Conservation (phyloP, 306 rosid genomes). For the Arachis stenosperma region DNA sequence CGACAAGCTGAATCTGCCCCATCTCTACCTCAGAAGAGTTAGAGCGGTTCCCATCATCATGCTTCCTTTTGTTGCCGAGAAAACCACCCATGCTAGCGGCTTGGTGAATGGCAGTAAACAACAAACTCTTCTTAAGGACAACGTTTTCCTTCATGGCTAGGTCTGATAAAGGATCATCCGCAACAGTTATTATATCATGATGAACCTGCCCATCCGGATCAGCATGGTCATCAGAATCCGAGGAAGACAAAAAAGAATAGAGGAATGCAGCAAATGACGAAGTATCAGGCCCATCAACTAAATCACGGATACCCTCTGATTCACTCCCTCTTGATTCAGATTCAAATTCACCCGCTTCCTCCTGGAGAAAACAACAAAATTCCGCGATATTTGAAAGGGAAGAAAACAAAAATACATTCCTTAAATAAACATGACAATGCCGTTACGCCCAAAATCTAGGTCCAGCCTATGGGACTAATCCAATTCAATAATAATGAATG, state of each 20-base stretch:
- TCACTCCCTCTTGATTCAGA: slow-evolving; percentile 45
- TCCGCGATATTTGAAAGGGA: background rate
- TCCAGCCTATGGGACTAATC: background rate
- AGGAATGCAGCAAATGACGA: slow-evolving; percentile 88
- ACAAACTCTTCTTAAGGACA: slow-evolving; percentile 58
- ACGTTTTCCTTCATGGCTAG: slow-evolving; percentile 50
- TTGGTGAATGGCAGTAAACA: slow-evolving; percentile 60
- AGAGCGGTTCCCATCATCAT: slow-evolving; percentile 41
- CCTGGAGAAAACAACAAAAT: slow-evolving; percentile 50
- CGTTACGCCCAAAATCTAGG: background rate
- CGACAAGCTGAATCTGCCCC: slow-evolving; percentile 44
- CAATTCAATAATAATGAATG: slow-evolving; percentile 1
- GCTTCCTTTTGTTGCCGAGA: slow-evolving; percentile 47
- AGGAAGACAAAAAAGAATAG: slow-evolving; percentile 67
- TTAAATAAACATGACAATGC: background rate
- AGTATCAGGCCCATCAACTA: slow-evolving; percentile 84
- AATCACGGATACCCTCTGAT: slow-evolving; percentile 40
- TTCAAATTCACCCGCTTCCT: slow-evolving; percentile 37
- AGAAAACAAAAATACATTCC: background rate
- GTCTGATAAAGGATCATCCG: slow-evolving; percentile 30
- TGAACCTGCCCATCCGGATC: slow-evolving; percentile 40
- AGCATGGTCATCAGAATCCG: slow-evolving; percentile 53
- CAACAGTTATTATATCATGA: slow-evolving; percentile 35
- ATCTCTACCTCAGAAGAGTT: slow-evolving; percentile 51
- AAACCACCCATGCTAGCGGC: slow-evolving; percentile 69